A percentile compares a stretch with the other conserved stretches of the same genome.
These are phyloP conservation scores for Primulina huaijiensis DNA, from an alignment of 257 asterid genomes.

Conservation along the genomic window DNA sequence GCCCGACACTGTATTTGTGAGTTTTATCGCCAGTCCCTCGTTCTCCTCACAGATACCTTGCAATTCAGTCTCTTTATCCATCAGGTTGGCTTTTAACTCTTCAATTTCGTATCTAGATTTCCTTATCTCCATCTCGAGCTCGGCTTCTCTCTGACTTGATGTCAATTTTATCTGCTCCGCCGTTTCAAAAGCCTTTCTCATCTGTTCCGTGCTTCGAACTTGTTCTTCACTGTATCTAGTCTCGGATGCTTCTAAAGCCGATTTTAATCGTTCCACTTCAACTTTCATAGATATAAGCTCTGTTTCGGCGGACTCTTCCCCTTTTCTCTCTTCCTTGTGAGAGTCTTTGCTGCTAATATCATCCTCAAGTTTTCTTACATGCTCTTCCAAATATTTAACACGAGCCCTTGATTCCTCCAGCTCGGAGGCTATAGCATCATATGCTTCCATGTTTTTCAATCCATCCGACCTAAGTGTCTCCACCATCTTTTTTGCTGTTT, in stretches of 20 bases:
- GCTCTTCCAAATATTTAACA: constrained; percentile 54
- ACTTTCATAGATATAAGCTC: constrained; percentile 46
- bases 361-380: constrained; percentile 51
- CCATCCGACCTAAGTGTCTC: constrained; percentile 62
- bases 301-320: constrained; percentile 28
- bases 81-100: constrained; percentile 73
- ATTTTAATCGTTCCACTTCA: constrained; percentile 51
- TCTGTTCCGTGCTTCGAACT: constrained; percentile 38
- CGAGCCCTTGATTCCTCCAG: constrained; percentile 68
- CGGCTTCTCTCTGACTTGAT: constrained; percentile 47
- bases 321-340: constrained; percentile 19
- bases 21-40: constrained; percentile 45
- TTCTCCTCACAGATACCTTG: constrained; percentile 89
- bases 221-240: constrained; percentile 55
- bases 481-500: constrained; percentile 55
- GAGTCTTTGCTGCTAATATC: constrained; percentile 24
- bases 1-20: constrained; percentile 35
- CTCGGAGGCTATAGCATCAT: constrained; percentile 46
- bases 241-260: constrained; percentile 67
- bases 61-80: constrained; percentile 89
- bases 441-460: constrained; percentile 43
- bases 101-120: constrained; percentile 51
- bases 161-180: constrained; percentile 53
- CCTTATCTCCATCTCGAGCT: constrained; percentile 44
- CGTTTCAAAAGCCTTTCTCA: constrained; percentile 44